Evolutionary conservation across 139 green algal species (phyloP).

Genomic region (Coelastrella sp.): DNA sequence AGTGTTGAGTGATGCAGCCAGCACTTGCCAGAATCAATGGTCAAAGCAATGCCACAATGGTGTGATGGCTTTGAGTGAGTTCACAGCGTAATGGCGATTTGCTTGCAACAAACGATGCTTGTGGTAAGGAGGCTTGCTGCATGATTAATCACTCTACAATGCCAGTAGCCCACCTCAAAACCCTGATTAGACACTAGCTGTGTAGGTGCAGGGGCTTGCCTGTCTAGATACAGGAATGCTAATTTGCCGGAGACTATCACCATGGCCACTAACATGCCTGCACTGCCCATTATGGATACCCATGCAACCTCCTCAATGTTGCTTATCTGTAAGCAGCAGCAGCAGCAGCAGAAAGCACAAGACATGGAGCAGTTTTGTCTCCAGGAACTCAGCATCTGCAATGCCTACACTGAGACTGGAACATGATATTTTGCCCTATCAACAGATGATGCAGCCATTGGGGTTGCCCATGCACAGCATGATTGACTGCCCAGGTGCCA

Average conservation of each 20-base stretch:
- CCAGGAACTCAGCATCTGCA: neutral
- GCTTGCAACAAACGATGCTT: too few species aligned
- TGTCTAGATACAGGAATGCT: neutral
- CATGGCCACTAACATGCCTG: constrained; percentile 56
- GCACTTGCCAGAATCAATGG: too few species aligned
- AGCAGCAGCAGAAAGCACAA: neutral
- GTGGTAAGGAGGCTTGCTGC: too few species aligned
- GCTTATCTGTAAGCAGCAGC: constrained; percentile 43
- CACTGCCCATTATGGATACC: constrained; percentile 50
- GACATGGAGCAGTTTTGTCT: neutral
- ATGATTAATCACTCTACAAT: too few species aligned
- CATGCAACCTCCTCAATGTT: constrained; percentile 54
- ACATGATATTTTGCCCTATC: too few species aligned
- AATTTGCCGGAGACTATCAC: constrained; percentile 51
- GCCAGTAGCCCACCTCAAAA: neutral
- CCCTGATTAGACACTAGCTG: neutral
- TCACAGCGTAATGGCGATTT: too few species aligned
- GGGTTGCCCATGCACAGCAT: neutral
- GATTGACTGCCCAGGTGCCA: too few species aligned
- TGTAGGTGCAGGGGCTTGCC: neutral
- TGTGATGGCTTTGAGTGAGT: too few species aligned
- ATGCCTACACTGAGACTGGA: too few species aligned
- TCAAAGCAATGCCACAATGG: too few species aligned
- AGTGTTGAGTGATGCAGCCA: too few species aligned
- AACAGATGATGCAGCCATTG: too few species aligned